These are phyloP conservation scores for Phytopythium mirpurense DNA, from an alignment of 352 stramenopile species.

Conservation along the genomic window DNA sequence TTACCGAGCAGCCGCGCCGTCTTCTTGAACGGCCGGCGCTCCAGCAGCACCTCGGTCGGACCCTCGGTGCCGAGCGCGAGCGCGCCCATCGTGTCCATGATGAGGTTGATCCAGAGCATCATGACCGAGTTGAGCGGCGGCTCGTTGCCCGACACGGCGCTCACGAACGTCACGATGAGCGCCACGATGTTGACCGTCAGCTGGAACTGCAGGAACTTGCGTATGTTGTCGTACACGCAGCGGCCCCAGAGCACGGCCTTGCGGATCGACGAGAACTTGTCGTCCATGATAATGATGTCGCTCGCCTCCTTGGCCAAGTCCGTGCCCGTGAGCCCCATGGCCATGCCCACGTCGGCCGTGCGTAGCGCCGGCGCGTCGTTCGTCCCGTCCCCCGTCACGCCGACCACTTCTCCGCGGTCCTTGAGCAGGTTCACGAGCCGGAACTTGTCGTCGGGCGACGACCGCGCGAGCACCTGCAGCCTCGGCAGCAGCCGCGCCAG, in stretches of 20 bases:
- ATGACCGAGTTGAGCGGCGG: constrained; percentile 80
- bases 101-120: constrained; percentile 88
- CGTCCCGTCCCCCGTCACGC: constrained; percentile 74
- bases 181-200: constrained; percentile 83
- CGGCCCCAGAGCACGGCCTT: constrained; percentile 76
- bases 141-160: constrained; percentile 79
- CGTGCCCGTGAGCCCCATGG: constrained; percentile 80
- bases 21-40: constrained; percentile 73
- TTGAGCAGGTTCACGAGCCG: constrained; percentile 89
- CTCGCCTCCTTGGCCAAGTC: constrained; percentile 80
- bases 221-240: constrained; percentile 83
- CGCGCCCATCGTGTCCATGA: constrained; percentile 83
- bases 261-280: constrained; percentile 81
- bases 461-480: constrained; percentile 90
- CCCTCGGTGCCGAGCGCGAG: constrained; percentile 67
- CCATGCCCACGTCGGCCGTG: constrained; percentile 65
- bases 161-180: constrained; percentile 71
- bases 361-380: constrained; percentile 77
- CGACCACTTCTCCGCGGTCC: constrained; percentile 67
- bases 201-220: constrained; percentile 84
- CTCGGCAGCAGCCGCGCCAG: constrained; percentile 54
- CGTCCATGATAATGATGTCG: constrained; percentile 87
- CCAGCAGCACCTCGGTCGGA: constrained; percentile 54
- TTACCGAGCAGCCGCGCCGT: constrained; percentile 43
- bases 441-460: constrained; percentile 96